Evolutionary conservation across 352 stramenopile species (phyloP).

Genomic region (Phytophthora tentaculata): DNA sequence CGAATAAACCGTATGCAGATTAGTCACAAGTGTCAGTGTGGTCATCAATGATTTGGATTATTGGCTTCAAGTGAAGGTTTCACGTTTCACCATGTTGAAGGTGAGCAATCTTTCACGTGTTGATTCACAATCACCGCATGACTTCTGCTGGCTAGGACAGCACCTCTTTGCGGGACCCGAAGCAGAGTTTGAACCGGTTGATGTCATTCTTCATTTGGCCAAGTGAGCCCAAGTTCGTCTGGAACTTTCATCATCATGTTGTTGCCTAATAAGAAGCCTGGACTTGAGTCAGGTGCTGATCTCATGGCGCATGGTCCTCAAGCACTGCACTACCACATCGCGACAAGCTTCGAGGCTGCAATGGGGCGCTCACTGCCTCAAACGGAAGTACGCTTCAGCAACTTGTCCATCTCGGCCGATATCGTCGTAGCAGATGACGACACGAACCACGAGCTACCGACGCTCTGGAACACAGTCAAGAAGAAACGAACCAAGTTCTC

Average conservation of each 20-base stretch:
- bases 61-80: constrained; percentile 1
- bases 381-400: constrained; percentile 45
- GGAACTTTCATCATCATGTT: constrained; percentile 12
- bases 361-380: constrained; percentile 43
- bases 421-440: constrained; percentile 33
- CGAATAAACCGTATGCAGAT: constrained; percentile 4
- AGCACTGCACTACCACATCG: constrained; percentile 41
- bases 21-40: background rate
- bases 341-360: constrained; percentile 37
- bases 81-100: constrained; percentile 1
- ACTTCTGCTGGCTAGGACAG: background rate
- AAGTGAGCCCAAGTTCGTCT: background rate
- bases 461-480: constrained; percentile 50
- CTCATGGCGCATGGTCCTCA: constrained; percentile 42
- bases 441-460: constrained; percentile 38
- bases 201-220: constrained; percentile 24
- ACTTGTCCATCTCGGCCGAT: constrained; percentile 36
- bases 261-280: constrained; percentile 8
- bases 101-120: constrained; percentile 9
- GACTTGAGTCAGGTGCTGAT: constrained; percentile 26
- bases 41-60: constrained; percentile 7
- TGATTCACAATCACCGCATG: constrained; percentile 8
- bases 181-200: background rate
- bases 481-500: constrained; percentile 20
- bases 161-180: background rate